phyloP scores from a whole-genome alignment of 2,329 filamentous ascomycete genomes.

The Penicillium sclerotigenum region DNA sequence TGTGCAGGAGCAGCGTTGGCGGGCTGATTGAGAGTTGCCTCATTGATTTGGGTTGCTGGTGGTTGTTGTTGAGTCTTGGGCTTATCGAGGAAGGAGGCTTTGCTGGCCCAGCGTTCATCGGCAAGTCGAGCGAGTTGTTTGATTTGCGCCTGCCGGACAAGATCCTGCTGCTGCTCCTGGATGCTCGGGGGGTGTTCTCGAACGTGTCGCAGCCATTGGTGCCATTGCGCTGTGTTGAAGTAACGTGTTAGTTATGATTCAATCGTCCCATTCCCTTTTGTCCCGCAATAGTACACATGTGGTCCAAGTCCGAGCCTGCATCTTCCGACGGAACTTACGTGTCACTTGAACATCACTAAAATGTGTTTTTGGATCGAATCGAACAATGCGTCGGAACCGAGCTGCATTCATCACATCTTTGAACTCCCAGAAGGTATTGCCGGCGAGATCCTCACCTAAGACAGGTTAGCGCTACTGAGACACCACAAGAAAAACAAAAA shows the following conservation, averaged over 20 bases:
- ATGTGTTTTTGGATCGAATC: constrained; percentile 52
- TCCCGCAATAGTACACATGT: neutral
- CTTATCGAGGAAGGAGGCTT: constrained; percentile 57
- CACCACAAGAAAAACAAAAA: neutral
- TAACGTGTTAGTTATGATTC: constrained; percentile 15
- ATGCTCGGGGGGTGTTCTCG: constrained; percentile 55
- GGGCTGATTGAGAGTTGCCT: constrained; percentile 39
- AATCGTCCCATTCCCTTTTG: neutral
- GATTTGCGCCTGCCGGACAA: constrained; percentile 56
- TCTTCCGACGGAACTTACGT: constrained; percentile 41
- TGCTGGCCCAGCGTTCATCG: constrained; percentile 60
- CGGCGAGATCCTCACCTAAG: constrained; percentile 58
- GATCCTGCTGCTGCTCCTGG: constrained; percentile 57
- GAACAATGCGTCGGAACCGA: constrained; percentile 58
- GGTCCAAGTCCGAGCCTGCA: neutral
- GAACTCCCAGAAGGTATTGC: constrained; percentile 68
- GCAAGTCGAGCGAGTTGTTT: constrained; percentile 59
- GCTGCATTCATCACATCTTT: constrained; percentile 55
- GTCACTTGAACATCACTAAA: constrained; percentile 59
- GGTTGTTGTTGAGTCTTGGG: constrained; percentile 50
- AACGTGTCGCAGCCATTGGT: constrained; percentile 65
- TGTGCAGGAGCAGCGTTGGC: constrained; percentile 30
- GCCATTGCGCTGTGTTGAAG: constrained; percentile 56
- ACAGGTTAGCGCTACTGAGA: constrained; percentile 12
- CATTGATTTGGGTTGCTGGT: constrained; percentile 46